Evolutionary conservation across 2,329 filamentous ascomycete species (phyloP), one percentile per base, ranked within the genome.

Genomic region (Coniochaeta hoffmannii): DNA sequence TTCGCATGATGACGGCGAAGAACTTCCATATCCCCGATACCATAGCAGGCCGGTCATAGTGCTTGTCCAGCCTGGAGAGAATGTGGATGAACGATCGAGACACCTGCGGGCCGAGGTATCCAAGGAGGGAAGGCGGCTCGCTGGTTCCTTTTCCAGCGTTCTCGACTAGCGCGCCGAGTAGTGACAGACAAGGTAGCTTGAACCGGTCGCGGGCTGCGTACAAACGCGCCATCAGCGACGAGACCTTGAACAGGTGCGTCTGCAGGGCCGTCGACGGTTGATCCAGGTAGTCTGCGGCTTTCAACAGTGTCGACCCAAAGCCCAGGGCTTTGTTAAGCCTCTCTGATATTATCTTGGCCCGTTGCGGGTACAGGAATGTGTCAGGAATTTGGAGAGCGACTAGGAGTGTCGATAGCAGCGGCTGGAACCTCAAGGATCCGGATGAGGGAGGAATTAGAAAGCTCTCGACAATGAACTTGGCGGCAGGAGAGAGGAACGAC

Each of bases 41-140:
- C 54, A 90, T 82, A 6, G 76, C 69, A 2, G 80, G 72, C 61
- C 90, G 78, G 53, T 81, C 77, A 56, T 94, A 81, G 3, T 92
- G 90, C 61, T 83, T 85, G 61, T 93, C 90, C 26, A 97, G 77
- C 57, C 84, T 81, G 4, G 89, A 86, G 7, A 97, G 74, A 6
- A 94, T 76, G 58, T 87, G 83, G 24, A 99, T 76, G 66, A 99
- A 96, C 36, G 88, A 87, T 63, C 89, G 90, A 11, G 92, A 89
- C 9, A 90, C 86, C 55, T 90, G 85, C 10, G 90, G 81, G 1
- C 91, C 91, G 7, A 99, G 76, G 66, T 96, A 90, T 31, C 92
- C 92, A 22, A 99, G 82, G n/a, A 99, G 78, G 7, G 93, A 97
- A n/a, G 90, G 89, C 1, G 92, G 90, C 62, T 97, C 91, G n/a